phyloP scores from a whole-genome alignment of 495 filamentous ascomycete genomes.

The Aspergillus sparsus region DNA sequence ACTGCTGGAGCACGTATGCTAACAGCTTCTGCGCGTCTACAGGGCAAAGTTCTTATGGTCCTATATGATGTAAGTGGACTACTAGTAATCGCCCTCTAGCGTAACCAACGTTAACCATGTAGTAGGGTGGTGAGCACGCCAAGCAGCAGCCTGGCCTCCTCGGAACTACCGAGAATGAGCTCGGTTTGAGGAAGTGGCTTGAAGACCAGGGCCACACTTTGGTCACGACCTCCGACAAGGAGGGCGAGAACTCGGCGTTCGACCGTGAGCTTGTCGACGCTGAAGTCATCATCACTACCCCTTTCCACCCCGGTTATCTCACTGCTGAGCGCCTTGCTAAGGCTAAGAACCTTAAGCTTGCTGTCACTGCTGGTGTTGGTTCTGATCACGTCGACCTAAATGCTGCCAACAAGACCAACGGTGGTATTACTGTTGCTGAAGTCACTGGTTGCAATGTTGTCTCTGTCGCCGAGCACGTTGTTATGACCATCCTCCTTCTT shows the following conservation, averaged over 20 bases:
- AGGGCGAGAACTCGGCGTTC: conserved; percentile 88
- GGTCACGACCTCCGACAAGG: conserved; percentile 97
- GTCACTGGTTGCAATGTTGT: conserved; percentile 94
- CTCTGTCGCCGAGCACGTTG: conserved; percentile 89
- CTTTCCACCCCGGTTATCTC: conserved; percentile 98
- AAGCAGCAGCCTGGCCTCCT: conserved; percentile 80
- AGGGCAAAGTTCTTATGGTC: conserved; percentile 75
- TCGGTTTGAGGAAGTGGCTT: conserved; percentile 93
- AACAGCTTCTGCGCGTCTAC: conserved; percentile 55
- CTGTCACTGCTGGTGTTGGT: conserved; percentile 94
- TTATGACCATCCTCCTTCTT: conserved; percentile 97
- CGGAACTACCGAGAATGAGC: conserved; percentile 96
- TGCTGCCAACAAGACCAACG: conserved; percentile 97
- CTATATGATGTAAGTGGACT: conserved; percentile 67
- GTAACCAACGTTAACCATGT: conserved; percentile 5
- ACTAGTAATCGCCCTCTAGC: background rate
- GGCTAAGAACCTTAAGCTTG: conserved; percentile 98
- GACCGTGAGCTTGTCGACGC: conserved; percentile 95
- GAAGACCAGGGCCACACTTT: conserved; percentile 94
- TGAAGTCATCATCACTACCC: conserved; percentile 98
- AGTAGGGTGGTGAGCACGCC: conserved; percentile 67
- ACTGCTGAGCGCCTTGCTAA: conserved; percentile 94
- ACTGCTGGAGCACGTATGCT: conserved; percentile 51
- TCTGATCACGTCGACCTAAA: conserved; percentile 98
- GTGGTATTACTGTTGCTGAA: conserved; percentile 94